Percentiles rank a stretch among this genome's conserved stretches.
Evolutionary conservation across 2,329 filamentous ascomycete genomes (phyloP).

Genomic region (Seiridium cupressi): DNA sequence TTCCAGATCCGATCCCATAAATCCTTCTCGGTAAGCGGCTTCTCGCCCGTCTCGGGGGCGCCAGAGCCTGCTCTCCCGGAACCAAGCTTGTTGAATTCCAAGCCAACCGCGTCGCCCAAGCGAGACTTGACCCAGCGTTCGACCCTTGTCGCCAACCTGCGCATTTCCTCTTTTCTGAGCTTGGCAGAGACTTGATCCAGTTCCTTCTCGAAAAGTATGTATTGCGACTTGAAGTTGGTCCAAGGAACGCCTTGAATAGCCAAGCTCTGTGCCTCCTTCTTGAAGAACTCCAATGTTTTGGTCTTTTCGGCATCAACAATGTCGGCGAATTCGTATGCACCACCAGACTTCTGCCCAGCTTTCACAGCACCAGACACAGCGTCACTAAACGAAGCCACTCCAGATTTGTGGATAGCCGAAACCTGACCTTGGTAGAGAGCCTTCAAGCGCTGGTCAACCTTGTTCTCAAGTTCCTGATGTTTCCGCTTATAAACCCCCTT

Average conservation of each 20-base stretch:
- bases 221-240: constrained; percentile 83
- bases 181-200: constrained; percentile 83
- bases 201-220: constrained; percentile 81
- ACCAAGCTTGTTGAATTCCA: constrained; percentile 95
- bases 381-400: constrained; percentile 80
- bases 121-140: constrained; percentile 92
- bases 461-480: constrained; percentile 77
- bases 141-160: constrained; percentile 82
- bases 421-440: constrained; percentile 86
- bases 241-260: constrained; percentile 78
- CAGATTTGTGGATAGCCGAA: constrained; percentile 82
- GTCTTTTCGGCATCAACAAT: constrained; percentile 85
- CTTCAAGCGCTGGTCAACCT: constrained; percentile 87
- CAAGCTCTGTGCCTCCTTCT: constrained; percentile 70
- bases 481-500: constrained; percentile 92
- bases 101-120: constrained; percentile 79
- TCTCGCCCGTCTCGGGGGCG: constrained; percentile 75
- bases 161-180: constrained; percentile 93
- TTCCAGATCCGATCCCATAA: constrained; percentile 96
- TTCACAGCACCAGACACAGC: constrained; percentile 87
- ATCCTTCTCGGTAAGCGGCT: constrained; percentile 72
- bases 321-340: constrained; percentile 89
- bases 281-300: constrained; percentile 72
- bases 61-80: constrained; percentile 81
- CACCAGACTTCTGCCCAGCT: constrained; percentile 86